These are phyloP conservation scores for Ophiostoma piceae DNA, from an alignment of 2,329 filamentous ascomycete genomes.

Conservation along the genomic window DNA sequence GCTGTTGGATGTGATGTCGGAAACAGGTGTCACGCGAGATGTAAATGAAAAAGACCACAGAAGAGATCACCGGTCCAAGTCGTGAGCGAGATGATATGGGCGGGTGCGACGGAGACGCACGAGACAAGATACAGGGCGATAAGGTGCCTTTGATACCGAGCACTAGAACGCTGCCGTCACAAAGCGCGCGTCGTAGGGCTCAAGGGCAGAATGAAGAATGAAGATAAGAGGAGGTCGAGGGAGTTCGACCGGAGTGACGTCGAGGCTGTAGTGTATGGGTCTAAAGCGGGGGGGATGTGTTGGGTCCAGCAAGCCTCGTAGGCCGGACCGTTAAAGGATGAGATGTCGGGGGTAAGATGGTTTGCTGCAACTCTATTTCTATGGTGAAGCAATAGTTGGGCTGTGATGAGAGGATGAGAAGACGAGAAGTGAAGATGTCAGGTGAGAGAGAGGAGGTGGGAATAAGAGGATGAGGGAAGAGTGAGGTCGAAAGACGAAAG, in stretches of 20 bases:
- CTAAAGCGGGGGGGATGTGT: not conserved
- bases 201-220: not conserved
- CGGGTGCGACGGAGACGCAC: not conserved
- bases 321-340: slow-evolving; percentile 2
- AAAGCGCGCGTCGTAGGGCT: not conserved
- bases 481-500: not conserved
- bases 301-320: slow-evolving; percentile 9
- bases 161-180: not conserved
- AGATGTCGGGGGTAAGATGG: not conserved
- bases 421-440: not conserved
- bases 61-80: not conserved
- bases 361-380: not conserved
- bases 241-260: not conserved
- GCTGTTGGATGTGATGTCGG: not conserved
- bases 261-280: slow-evolving; percentile 6
- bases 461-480: not conserved
- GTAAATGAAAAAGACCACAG: not conserved
- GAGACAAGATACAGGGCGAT: not conserved
- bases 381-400: not conserved
- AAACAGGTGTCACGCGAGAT: not conserved
- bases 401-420: not conserved
- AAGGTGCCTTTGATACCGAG: not conserved
- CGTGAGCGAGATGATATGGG: not conserved
- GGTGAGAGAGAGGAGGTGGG: not conserved
- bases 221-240: not conserved